Evolutionary conservation across 139 green algal species (phyloP).

Genomic region (Microglena sp.): DNA sequence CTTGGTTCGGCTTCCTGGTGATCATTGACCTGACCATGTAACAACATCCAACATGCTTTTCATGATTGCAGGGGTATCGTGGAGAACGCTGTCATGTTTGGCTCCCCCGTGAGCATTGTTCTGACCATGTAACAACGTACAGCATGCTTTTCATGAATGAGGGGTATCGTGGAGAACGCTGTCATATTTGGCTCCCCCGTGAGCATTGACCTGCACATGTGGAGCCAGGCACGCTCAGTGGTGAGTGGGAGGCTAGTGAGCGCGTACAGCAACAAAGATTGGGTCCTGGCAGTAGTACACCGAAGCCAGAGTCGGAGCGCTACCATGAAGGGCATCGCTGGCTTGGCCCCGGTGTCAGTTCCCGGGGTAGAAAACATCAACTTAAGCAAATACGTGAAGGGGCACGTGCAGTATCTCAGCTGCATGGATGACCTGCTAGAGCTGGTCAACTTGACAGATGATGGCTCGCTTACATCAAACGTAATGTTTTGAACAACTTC

Average conservation of each 20-base stretch:
- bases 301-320: constrained; percentile 4
- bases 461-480: too few species aligned
- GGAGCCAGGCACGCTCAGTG: constrained; percentile 44
- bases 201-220: constrained; percentile 18
- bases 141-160: neutral
- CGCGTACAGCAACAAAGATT: constrained; percentile 66
- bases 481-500: too few species aligned
- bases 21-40: neutral
- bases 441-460: too few species aligned
- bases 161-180: neutral
- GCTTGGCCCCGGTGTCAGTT: neutral
- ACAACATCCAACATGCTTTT: neutral
- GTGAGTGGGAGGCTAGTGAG: constrained; percentile 74
- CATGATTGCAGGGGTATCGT: constrained; percentile 41
- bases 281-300: constrained; percentile 66
- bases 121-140: neutral
- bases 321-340: neutral
- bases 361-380: neutral
- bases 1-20: neutral
- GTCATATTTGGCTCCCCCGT: neutral
- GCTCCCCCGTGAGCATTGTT: constrained; percentile 47
- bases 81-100: constrained; percentile 68
- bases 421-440: neutral
- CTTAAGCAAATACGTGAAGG: neutral
- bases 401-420: neutral